Evolutionary conservation across 176 grass and related monocot species (phyloP).

Genomic region (Carex pumila): DNA sequence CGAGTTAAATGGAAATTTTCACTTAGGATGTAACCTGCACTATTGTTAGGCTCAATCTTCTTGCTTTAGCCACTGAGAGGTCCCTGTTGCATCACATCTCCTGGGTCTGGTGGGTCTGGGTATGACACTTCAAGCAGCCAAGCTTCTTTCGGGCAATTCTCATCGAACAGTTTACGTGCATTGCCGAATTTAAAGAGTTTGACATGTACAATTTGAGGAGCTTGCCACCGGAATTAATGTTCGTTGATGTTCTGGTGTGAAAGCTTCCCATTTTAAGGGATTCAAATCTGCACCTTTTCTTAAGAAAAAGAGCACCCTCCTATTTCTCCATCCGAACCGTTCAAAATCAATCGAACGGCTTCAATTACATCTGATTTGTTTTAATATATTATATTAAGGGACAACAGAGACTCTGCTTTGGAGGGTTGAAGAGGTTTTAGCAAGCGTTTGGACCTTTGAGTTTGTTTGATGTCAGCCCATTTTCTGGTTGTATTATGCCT

Average conservation of each 20-base stretch:
- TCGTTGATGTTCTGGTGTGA: neutral
- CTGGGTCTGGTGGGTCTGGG: too few species aligned
- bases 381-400: too few species aligned
- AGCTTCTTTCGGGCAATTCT: neutral
- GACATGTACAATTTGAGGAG: neutral
- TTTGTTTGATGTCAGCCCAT: neutral
- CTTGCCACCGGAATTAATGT: neutral
- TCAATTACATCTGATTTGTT: too few species aligned
- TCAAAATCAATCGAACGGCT: too few species aligned
- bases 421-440: too few species aligned
- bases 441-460: neutral
- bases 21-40: conserved; percentile 11
- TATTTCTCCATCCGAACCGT: too few species aligned
- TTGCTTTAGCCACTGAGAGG: too few species aligned
- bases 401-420: too few species aligned
- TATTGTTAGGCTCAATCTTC: conserved; percentile 20
- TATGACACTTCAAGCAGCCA: neutral
- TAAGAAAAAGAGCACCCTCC: too few species aligned
- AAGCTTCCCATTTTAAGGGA: neutral
- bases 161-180: neutral
- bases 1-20: too few species aligned
- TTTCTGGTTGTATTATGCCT: neutral
- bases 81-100: too few species aligned
- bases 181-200: neutral
- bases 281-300: too few species aligned